phyloP scores from a whole-genome alignment of 495 filamentous ascomycete species.

The Chaetomium fimeti region DNA sequence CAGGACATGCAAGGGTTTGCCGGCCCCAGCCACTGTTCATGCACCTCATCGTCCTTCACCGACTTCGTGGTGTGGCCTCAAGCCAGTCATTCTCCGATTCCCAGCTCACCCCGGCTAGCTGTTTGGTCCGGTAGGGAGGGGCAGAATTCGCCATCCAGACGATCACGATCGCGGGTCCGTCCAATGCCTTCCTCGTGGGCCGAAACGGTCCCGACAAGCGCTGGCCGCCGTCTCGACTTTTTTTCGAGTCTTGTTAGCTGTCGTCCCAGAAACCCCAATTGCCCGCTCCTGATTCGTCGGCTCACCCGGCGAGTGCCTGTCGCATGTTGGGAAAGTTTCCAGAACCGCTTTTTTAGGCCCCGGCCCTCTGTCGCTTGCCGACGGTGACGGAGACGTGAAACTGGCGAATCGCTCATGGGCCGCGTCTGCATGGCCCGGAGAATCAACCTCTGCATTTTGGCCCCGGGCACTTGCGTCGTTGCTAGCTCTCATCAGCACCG shows the following conservation, averaged over 20 bases:
- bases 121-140: background rate
- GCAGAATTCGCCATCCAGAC: conserved; percentile 22
- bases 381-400: conserved; percentile 22
- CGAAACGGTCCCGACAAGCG: conserved; percentile 19
- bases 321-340: conserved; percentile 22
- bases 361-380: conserved; percentile 20
- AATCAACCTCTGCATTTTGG: conserved; percentile 3
- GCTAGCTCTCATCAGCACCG: conserved; percentile 2
- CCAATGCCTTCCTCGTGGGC: conserved; percentile 7
- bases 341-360: conserved; percentile 16
- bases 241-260: conserved; percentile 12
- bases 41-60: conserved; percentile 57
- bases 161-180: conserved; percentile 16
- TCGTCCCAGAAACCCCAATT: conserved; percentile 31
- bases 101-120: conserved; percentile 7
- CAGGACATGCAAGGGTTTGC: conserved; percentile 45
- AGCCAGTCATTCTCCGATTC: conserved; percentile 47
- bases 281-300: conserved; percentile 36
- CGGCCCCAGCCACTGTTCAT: conserved; percentile 54
- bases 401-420: conserved; percentile 36
- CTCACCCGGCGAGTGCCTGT: background rate
- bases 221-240: conserved; percentile 23
- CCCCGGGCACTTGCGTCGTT: conserved; percentile 16
- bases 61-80: conserved; percentile 56
- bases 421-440: conserved; percentile 20